phyloP scores from a whole-genome alignment of 1,284 basidiomycete species.

The Ceratorhiza oryzae-sativae region DNA sequence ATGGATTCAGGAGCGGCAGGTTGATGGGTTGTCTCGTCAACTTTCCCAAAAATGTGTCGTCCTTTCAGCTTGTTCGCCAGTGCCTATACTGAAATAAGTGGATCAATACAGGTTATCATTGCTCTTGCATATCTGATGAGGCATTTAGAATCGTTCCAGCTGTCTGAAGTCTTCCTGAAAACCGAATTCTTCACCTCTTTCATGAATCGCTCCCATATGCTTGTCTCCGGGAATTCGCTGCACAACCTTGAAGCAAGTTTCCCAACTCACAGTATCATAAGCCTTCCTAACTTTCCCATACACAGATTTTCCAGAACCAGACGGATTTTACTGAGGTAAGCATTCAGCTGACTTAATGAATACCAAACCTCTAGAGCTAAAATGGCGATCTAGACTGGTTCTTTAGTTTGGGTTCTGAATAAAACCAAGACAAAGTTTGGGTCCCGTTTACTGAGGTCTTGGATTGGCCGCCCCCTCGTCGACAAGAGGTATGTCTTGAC shows the following conservation, averaged over 20 bases:
- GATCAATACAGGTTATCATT: conserved; percentile 61
- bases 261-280: background rate
- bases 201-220: conserved; percentile 81
- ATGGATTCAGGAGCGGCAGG: conserved; percentile 59
- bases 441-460: conserved; percentile 78
- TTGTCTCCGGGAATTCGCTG: conserved; percentile 87
- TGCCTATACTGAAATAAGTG: background rate
- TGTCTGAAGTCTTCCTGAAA: conserved; percentile 78
- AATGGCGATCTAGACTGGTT: conserved; percentile 60
- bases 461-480: conserved; percentile 87
- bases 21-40: conserved; percentile 70
- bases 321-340: conserved; percentile 68
- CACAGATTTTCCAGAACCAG: conserved; percentile 90
- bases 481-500: conserved; percentile 65
- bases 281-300: conserved; percentile 49
- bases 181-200: conserved; percentile 83
- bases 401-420: conserved; percentile 87
- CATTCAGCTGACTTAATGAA: background rate
- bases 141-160: conserved; percentile 77
- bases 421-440: conserved; percentile 90
- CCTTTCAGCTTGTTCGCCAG: conserved; percentile 5
- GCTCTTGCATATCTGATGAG: conserved; percentile 80
- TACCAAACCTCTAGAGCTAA: background rate
- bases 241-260: conserved; percentile 68
- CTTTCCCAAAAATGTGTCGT: conserved; percentile 65